Percentiles rank a stretch among this genome's conserved stretches.
phyloP scores from a whole-genome alignment of 345 rosid species.

The Murraya koenigii region DNA sequence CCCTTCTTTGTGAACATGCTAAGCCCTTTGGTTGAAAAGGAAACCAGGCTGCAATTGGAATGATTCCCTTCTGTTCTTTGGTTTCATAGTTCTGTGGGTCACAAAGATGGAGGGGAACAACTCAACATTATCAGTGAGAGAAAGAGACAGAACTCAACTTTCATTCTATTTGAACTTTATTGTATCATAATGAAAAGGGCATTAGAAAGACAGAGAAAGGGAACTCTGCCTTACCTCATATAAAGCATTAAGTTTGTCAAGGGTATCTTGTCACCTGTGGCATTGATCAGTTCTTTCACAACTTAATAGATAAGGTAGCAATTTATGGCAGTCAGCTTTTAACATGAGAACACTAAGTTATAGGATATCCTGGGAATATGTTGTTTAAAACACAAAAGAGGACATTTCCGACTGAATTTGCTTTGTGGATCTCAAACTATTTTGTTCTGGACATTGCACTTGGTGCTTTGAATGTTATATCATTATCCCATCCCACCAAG shows the following conservation, averaged over 20 bases:
- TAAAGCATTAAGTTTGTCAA: background rate
- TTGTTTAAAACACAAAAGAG: background rate
- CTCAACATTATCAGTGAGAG: too few relatives aligned
- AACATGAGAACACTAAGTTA: background rate
- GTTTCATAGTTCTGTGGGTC: too few relatives aligned
- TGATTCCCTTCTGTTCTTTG: background rate
- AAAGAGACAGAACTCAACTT: background rate
- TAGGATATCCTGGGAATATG: background rate
- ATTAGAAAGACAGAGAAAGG: background rate
- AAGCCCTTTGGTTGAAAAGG: background rate
- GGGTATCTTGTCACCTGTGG: background rate
- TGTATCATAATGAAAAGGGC: background rate
- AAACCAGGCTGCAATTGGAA: background rate
- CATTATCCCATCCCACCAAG: background rate
- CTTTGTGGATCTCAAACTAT: background rate
- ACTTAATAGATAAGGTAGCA: background rate
- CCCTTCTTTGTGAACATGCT: background rate
- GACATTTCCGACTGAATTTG: background rate
- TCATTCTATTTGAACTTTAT: background rate
- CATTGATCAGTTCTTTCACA: background rate
- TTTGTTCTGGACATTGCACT: background rate
- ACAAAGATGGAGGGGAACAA: too few relatives aligned
- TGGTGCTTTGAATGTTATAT: background rate
- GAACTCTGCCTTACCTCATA: background rate
- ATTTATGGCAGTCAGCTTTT: background rate